Evolutionary conservation across 192 early-diverging fungal genomes (phyloP), one percentile per base, ranked within the genome.

Genomic region (Linnemannia exigua): DNA sequence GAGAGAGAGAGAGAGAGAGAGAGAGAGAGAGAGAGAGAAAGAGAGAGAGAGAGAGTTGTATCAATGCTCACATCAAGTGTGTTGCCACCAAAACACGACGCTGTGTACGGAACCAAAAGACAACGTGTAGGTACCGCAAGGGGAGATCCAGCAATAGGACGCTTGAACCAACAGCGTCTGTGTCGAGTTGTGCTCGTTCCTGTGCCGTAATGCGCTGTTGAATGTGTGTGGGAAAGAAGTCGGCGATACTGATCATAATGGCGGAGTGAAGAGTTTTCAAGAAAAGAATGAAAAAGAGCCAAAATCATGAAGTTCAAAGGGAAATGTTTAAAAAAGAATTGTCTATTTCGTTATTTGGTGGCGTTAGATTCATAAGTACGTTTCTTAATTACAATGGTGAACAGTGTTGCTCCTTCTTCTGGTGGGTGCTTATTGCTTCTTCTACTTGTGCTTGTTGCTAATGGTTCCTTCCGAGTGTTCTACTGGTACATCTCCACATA

Each of bases 401-500:
- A n/a, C n/a, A n/a, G n/a, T n/a, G n/a, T n/a, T n/a, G n/a, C n/a
- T n/a, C n/a, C n/a, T n/a, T n/a, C n/a, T n/a, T n/a, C n/a, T n/a
- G 41, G 41, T 44, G 41, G 41, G 41, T 9, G 41, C 41, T 3
- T 6, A 44, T 44, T 6, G 41, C 41, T 9, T 9, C 41, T 6
- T 44, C 41, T 44, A 44, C 41, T 44, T 3, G 3, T 44, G 41
- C 41, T 44, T 44, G 3, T 44, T 44, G 3, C 41, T 44, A n/a
- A n/a, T n/a, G n/a, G n/a, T 44, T 44, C 41, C 41, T 44, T 44
- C 41, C n/a, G 19, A 41, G 20, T 15, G 20, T 11, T 47, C 52
- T 86, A 88, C 70, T 89, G 68, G 52, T 80, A 74, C 38, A 91
- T n/a, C 61, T 91, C 86, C 1, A 91, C 90, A 72, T 90, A 90